These are phyloP conservation scores for Isatis tinctoria DNA, from an alignment of 345 rosid species.

Conservation along the genomic window DNA sequence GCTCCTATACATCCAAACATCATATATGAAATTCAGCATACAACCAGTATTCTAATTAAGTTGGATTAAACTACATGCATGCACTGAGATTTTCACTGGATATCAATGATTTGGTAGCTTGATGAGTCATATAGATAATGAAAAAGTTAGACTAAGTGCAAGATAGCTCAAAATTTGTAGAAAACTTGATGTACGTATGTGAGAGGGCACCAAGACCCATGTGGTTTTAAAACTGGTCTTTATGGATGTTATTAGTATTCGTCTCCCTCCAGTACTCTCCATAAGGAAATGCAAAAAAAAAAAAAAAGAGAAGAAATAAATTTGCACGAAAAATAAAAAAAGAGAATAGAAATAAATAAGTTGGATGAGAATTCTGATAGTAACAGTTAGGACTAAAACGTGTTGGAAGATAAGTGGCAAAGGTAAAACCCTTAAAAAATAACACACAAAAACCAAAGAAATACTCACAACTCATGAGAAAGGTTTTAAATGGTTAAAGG, in stretches of 20 bases:
- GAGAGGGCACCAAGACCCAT: background rate
- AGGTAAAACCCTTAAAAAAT: background rate
- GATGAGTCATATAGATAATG: background rate
- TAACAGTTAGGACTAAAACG: background rate
- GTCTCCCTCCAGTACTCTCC: background rate
- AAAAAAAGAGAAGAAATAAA: no score
- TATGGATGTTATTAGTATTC: background rate
- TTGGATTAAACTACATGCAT: background rate
- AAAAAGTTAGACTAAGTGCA: background rate
- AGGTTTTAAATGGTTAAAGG: conserved; percentile 7
- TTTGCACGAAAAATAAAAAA: no score
- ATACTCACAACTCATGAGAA: background rate
- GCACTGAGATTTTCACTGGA: background rate
- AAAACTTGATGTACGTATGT: background rate
- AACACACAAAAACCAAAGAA: background rate
- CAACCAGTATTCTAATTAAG: background rate
- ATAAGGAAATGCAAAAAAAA: no score
- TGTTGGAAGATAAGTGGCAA: background rate
- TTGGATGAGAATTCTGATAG: background rate
- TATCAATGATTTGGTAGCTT: background rate
- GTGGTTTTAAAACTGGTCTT: background rate
- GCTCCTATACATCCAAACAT: background rate
- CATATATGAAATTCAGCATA: background rate
- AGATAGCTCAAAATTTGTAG: background rate
- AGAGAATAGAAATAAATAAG: background rate